Evolutionary conservation across 192 early-diverging fungal species (phyloP).

Genomic region (Glomus cerebriforme): DNA sequence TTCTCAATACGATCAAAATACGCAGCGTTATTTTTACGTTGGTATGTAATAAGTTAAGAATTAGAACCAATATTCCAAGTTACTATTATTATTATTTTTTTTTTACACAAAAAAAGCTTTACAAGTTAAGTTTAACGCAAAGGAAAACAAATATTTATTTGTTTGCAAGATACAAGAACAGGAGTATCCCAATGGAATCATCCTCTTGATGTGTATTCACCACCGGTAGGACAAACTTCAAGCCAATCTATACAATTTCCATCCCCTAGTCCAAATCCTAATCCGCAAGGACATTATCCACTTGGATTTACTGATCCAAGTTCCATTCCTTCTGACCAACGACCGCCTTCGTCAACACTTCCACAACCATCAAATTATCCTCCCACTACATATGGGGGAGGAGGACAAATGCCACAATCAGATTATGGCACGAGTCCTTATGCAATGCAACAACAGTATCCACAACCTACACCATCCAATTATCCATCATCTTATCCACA

Average conservation of each 20-base stretch:
- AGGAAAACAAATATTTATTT: neutral
- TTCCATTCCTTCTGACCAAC: neutral
- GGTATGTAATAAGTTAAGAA: slow-evolving; percentile 14
- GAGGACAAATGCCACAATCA: neutral
- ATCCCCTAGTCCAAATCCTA: neutral
- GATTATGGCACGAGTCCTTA: neutral
- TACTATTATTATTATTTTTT: too few species aligned
- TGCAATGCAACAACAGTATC: neutral
- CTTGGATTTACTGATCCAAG: neutral
- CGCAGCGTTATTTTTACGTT: slow-evolving; percentile 29
- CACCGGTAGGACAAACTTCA: neutral
- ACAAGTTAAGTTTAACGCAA: neutral
- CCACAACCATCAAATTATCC: neutral
- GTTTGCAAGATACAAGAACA: neutral
- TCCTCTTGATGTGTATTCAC: neutral
- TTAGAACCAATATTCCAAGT: neutral
- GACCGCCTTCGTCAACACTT: neutral
- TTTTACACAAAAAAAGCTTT: too few species aligned
- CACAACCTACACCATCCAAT: neutral
- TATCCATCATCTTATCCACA: neutral
- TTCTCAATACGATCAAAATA: slow-evolving; percentile 30
- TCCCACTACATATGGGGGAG: too few species aligned
- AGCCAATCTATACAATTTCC: neutral
- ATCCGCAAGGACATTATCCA: neutral
- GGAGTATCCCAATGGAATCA: neutral